Evolutionary conservation across 768 basidiomycete species (phyloP).

Genomic region (Cyclocybe aegerita): DNA sequence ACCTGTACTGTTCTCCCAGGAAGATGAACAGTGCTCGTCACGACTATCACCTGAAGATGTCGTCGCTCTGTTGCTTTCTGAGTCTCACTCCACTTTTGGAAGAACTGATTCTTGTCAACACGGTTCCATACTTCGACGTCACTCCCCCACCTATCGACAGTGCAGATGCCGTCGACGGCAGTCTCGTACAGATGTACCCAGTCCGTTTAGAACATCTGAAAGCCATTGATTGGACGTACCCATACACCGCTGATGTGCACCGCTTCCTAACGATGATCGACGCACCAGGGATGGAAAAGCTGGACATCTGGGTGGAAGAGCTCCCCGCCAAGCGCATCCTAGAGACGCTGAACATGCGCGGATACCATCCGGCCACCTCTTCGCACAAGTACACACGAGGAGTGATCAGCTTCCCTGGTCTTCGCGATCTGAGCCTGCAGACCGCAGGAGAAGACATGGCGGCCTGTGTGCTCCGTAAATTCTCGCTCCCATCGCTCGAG

Average conservation of each 20-base stretch:
- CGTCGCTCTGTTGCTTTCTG: constrained; percentile 36
- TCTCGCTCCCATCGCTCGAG: constrained; percentile 43
- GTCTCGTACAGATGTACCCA: constrained; percentile 17
- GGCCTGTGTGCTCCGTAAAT: constrained; percentile 37
- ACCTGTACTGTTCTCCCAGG: constrained; percentile 36
- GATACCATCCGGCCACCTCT: constrained; percentile 13
- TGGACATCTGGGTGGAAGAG: constrained; percentile 44
- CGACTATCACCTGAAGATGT: constrained; percentile 37
- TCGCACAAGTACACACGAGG: constrained; percentile 10
- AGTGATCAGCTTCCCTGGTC: constrained; percentile 24
- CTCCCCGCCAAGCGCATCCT: constrained; percentile 9
- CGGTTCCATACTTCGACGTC: constrained; percentile 36
- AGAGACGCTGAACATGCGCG: constrained; percentile 12
- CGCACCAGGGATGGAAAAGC: constrained; percentile 38
- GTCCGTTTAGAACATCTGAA: constrained; percentile 38
- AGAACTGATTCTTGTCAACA: constrained; percentile 41
- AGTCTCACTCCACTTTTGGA: constrained; percentile 37
- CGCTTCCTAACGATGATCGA: constrained; percentile 41
- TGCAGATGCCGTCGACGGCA: neutral
- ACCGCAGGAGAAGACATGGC: constrained; percentile 39
- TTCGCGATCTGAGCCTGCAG: constrained; percentile 45
- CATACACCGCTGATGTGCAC: constrained; percentile 39
- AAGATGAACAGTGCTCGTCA: constrained; percentile 18
- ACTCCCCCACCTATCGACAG: constrained; percentile 9
- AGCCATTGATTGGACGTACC: constrained; percentile 48